Evolutionary conservation across 2,329 filamentous ascomycete genomes (phyloP), one percentile per base, ranked within the genome.

Genomic region (Ploettnerulaceae sp.): DNA sequence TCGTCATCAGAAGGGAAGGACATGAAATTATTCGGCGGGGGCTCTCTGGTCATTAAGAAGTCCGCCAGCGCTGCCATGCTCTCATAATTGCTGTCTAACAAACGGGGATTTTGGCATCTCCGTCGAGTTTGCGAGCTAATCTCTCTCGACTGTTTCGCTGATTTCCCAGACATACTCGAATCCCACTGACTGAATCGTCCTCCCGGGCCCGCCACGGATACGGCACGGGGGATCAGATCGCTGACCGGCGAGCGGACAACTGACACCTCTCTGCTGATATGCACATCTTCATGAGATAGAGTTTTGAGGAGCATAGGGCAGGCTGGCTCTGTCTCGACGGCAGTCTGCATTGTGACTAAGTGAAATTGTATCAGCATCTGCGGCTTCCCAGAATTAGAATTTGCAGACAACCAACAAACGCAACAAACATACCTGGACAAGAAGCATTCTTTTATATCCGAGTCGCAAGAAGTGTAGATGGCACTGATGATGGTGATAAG

Each of bases 1-100:
- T 59, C 56, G 25, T 66, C 61, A 21, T 61, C 49, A 5, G 48
- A 50, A 28, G 57, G 49, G 28, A 68, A 63, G 5, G 74, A 74
- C 71, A 77, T 75, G 57, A 65, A 69, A 57, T 76, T 77, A 18
- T 64, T 62, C 3, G 70, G 64, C 5, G 75, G 75, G 1, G 75
- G 74, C 20, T 71, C 65, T 17, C 69, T 69, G 32, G 68, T 72
- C 45, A 66, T 70, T 35, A 79, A 58, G 48, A 78, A 78, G n/a
- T 74, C 69, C 32, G 71, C 64, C 37, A 77, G 61, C 4, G 64
- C 64, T 21, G 48, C 57, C 45, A 61, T 55, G 22, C 52, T 59
- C 45, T 63, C 55, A 20, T 53, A 29, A 45, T 55, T 58, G 26
- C 17, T 46, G 8, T 49, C 44, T 24, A 35, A 39, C 15, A 45